Percentiles rank a stretch among this genome's conserved stretches.
phyloP scores from a whole-genome alignment of 2,329 filamentous ascomycete species.

The Aphanocladium album region DNA sequence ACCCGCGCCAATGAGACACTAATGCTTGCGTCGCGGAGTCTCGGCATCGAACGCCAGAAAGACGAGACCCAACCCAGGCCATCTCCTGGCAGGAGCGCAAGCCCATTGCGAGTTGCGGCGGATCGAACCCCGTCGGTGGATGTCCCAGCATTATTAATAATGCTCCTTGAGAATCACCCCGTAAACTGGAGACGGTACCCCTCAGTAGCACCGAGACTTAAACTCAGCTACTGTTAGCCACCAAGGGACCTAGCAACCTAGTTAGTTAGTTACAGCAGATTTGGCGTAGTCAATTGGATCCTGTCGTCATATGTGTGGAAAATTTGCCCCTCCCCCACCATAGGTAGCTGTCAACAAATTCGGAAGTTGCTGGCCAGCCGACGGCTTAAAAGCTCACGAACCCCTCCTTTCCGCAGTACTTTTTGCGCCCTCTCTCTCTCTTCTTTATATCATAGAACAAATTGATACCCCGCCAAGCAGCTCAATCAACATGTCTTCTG shows the following conservation, averaged over 20 bases:
- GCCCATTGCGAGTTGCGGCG: neutral
- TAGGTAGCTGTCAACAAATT: neutral
- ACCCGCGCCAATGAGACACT: slow-evolving; percentile 1
- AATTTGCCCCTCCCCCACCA: slow-evolving; percentile 13
- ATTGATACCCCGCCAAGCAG: neutral
- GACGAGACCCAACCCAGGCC: neutral
- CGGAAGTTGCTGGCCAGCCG: neutral
- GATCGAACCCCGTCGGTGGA: neutral
- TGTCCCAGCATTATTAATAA: neutral
- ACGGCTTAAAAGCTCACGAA: slow-evolving; percentile 1
- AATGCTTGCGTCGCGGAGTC: neutral
- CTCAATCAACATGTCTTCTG: slow-evolving; percentile 47
- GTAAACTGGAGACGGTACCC: neutral
- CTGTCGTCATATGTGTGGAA: slow-evolving; percentile 9
- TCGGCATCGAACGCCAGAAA: neutral
- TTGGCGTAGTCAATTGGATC: neutral
- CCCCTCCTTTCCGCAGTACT: neutral
- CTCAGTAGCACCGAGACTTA: neutral
- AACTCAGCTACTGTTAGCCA: no score
- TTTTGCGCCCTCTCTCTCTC: neutral
- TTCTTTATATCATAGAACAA: neutral
- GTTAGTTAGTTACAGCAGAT: neutral
- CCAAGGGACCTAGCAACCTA: no score
- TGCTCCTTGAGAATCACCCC: neutral
- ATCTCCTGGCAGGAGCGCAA: neutral